These are phyloP conservation scores for Colletotrichum sp. DNA, from an alignment of 2,329 filamentous ascomycete genomes.

Conservation along the genomic window DNA sequence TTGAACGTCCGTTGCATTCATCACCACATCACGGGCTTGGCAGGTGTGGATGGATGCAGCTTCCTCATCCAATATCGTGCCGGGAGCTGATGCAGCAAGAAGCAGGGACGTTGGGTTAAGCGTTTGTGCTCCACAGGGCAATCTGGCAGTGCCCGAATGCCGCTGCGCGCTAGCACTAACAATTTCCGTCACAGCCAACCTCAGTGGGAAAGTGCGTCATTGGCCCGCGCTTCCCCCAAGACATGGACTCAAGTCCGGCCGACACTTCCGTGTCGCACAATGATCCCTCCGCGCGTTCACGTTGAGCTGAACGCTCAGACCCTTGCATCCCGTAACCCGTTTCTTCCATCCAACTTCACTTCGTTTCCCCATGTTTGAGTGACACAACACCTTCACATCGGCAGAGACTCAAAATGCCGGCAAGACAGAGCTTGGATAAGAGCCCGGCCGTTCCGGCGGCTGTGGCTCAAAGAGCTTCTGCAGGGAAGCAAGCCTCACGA, in stretches of 20 bases:
- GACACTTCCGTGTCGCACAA: conserved; percentile 5
- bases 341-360: neutral
- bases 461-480: neutral
- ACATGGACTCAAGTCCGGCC: neutral
- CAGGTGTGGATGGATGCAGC: neutral
- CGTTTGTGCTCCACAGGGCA: neutral
- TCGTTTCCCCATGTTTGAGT: neutral
- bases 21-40: neutral
- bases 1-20: neutral
- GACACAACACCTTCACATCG: neutral
- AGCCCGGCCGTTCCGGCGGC: conserved; percentile 3
- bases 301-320: neutral
- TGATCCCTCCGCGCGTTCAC: neutral
- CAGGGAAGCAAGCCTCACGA: neutral
- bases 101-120: neutral
- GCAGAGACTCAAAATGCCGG: neutral
- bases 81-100: neutral
- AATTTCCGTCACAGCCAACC: neutral
- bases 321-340: neutral
- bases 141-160: neutral
- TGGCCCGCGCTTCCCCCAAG: neutral
- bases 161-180: conserved; percentile 6
- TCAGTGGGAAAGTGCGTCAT: conserved; percentile 8
- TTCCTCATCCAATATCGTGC: neutral
- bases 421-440: conserved; percentile 8